Evolutionary conservation across 192 early-diverging fungal genomes (phyloP).

Genomic region (Pecoramyces ruminantium): DNA sequence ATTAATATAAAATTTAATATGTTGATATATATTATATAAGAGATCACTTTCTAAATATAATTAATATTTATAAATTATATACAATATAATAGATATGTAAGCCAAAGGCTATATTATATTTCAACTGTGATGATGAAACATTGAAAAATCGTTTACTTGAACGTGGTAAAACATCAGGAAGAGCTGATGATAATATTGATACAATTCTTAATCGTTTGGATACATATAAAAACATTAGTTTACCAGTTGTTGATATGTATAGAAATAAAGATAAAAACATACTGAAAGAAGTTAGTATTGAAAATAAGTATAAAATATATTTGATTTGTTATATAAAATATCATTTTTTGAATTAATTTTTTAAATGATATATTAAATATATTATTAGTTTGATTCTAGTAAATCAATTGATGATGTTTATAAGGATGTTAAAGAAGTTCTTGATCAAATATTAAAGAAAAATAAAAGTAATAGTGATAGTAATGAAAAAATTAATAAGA

Average conservation of each 20-base stretch:
- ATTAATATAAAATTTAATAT: too few relatives aligned
- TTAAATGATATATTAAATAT: too few relatives aligned
- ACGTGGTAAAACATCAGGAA: conserved; percentile 27
- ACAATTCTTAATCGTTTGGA: conserved; percentile 12
- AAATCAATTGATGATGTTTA: background rate
- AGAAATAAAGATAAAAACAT: background rate
- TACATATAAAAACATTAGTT: background rate
- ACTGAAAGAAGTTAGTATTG: background rate
- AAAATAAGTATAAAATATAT: too few relatives aligned
- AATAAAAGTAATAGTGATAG: background rate
- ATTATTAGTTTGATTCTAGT: background rate
- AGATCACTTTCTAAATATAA: too few relatives aligned
- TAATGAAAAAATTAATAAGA: background rate
- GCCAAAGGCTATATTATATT: background rate
- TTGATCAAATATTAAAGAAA: background rate
- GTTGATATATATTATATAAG: too few relatives aligned
- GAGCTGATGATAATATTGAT: conserved; percentile 36
- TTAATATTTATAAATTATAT: too few relatives aligned
- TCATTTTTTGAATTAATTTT: too few relatives aligned
- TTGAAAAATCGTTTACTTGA: conserved; percentile 22
- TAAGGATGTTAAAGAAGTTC: background rate
- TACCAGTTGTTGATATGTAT: background rate
- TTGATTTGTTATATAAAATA: too few relatives aligned
- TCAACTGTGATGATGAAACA: conserved; percentile 1
- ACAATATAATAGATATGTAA: background rate